phyloP scores from a whole-genome alignment of 306 rosid genomes.

The Quercus dentata region DNA sequence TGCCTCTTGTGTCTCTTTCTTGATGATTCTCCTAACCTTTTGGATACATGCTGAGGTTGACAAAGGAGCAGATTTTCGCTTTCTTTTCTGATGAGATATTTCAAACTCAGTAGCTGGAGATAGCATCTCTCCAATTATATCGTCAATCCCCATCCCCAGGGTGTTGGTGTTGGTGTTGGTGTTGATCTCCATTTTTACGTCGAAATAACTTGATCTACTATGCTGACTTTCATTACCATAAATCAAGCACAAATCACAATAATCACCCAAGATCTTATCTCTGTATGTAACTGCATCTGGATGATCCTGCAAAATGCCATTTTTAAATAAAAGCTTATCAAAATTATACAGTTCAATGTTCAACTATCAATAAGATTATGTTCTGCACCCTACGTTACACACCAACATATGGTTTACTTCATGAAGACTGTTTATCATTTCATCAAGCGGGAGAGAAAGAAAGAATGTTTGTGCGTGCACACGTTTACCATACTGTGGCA shows the following conservation, averaged over 20 bases:
- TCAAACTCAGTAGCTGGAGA: slow-evolving; percentile 15
- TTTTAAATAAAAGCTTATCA: background rate
- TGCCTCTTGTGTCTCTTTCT: slow-evolving; percentile 18
- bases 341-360: background rate
- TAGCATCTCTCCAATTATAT: slow-evolving; percentile 14
- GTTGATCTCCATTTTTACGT: slow-evolving; percentile 6
- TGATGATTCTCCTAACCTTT: slow-evolving; percentile 23
- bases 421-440: too few relatives aligned
- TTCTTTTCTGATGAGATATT: slow-evolving; percentile 21
- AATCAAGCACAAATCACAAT: slow-evolving; percentile 29
- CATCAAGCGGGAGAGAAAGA: too few relatives aligned
- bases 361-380: background rate
- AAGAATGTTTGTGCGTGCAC: background rate
- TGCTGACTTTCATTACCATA: slow-evolving; percentile 15
- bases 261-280: slow-evolving; percentile 12
- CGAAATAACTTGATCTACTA: slow-evolving; percentile 4
- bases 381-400: background rate
- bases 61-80: slow-evolving; percentile 20
- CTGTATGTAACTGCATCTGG: slow-evolving; percentile 16
- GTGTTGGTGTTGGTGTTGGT: background rate
- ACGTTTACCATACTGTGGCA: slow-evolving; percentile 3
- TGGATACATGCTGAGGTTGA: slow-evolving; percentile 19
- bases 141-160: slow-evolving; percentile 4
- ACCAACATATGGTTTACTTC: too few relatives aligned
- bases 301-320: slow-evolving; percentile 34